These are phyloP conservation scores for Ogataea corticis DNA, from an alignment of 805 yeast genomes.

Conservation along the genomic window DNA sequence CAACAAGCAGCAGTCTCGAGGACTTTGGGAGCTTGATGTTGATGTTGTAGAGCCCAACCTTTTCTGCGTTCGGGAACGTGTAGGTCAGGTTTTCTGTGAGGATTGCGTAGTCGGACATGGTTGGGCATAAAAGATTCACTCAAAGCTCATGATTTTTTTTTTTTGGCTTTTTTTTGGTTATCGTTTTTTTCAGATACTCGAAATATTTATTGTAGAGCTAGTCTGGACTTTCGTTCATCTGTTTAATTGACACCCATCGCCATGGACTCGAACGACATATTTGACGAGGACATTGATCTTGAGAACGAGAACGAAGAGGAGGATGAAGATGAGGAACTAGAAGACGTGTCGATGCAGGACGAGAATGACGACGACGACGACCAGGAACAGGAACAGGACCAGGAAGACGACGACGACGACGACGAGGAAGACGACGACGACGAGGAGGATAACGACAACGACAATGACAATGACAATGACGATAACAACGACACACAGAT, in stretches of 20 bases:
- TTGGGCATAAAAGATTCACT: no score
- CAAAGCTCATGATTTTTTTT: no score
- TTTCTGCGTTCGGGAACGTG: conserved; percentile 57
- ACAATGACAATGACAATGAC: conserved; percentile 27
- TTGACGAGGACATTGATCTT: conserved; percentile 29
- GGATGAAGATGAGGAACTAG: conserved; percentile 20
- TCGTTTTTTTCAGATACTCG: not conserved
- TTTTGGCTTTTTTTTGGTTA: no score
- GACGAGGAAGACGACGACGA: conserved; percentile 13
- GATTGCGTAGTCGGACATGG: conserved; percentile 45
- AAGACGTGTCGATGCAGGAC: conserved; percentile 7
- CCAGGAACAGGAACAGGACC: conserved; percentile 20
- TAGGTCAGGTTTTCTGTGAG: conserved; percentile 66
- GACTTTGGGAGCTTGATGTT: conserved; percentile 64
- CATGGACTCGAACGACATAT: conserved; percentile 28
- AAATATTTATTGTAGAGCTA: conserved; percentile 3
- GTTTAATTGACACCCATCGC: conserved; percentile 21
- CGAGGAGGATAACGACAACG: conserved; percentile 15
- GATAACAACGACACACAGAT: conserved; percentile 7
- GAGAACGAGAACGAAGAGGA: conserved; percentile 21
- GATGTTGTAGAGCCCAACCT: conserved; percentile 69
- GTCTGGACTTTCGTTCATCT: no score
- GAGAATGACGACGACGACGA: conserved; percentile 25
- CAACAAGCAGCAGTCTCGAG: conserved; percentile 76
- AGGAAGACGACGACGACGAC: conserved; percentile 18